Evolutionary conservation across 371 early-diverging fungal genomes (phyloP), one percentile per base, ranked within the genome.

Genomic region (Ordospora pajunii): DNA sequence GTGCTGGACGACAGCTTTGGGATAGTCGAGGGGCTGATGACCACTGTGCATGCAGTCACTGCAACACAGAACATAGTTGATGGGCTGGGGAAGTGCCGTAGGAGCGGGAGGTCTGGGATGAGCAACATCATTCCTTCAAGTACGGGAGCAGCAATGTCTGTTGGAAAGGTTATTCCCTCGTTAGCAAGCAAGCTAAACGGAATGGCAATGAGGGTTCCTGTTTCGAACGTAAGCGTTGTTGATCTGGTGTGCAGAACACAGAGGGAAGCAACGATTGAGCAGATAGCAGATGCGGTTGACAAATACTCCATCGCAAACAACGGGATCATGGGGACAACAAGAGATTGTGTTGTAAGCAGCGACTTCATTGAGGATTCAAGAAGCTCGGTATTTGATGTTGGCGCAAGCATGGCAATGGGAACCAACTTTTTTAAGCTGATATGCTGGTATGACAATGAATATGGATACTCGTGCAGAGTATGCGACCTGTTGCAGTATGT

Each of bases 21-120:
- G 76, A 90, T 93, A 84, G 86, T 88, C 25, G 88, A 88, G 77
- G 91, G 89, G 48, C 85, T 91, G 63, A 95, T 97, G 96, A 93
- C 93, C 73, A 97, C 99, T 50, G 91, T 93, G 77, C 97, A 97
- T 87, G 92, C 99, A 70, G 89, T 90, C 79, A 99, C 97, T 53
- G 95, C 95, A 70, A 94, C 97, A 82, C 97, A 99, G 86, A 94
- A 94, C 89, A 95, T 94, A 68, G 97, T 97, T 74, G 99, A 99
- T 88, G 92, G 93, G 67, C 94, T 95, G 48, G 89, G 89, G 78
- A 94, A 94, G 87, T 93, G 94, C 88, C 93, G 93, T 92, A 88
- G 95, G 72, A 88, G 90, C 70, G 94, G 96, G 70, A 92, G 97
- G 88, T 92, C 94, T 80, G 94, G 94, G 40, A 87, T 90, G 82